Percentiles rank a stretch among this genome's conserved stretches.
Conservation (phyloP, 345 rosid genomes). For the Brassica juncea region DNA sequence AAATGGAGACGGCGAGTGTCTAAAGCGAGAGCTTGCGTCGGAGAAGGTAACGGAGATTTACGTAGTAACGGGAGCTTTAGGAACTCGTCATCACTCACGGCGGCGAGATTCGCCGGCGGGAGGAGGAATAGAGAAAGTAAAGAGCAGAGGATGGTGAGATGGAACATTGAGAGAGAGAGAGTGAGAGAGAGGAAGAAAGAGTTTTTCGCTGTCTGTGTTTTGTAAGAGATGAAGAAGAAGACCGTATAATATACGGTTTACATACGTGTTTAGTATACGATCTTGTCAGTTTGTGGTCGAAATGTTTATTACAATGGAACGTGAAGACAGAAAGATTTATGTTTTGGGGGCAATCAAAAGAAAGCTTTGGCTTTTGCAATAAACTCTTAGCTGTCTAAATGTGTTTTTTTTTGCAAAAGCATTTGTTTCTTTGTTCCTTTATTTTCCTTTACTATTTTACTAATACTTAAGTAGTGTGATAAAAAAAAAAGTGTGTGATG, state of each 20-base stretch:
- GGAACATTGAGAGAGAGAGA: constrained; percentile 6
- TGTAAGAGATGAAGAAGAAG: constrained; percentile 21
- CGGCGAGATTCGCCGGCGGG: constrained; percentile 33
- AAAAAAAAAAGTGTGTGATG: neutral
- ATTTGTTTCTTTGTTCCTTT: constrained; percentile 30
- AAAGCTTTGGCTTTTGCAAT: constrained; percentile 37
- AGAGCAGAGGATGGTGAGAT: neutral
- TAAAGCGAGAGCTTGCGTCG: constrained; percentile 43
- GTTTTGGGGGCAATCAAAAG: constrained; percentile 24
- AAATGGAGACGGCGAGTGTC: constrained; percentile 56
- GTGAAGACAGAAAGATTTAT: constrained; percentile 35
- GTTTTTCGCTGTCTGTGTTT: constrained; percentile 7
- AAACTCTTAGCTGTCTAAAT: constrained; percentile 40
- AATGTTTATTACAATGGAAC: constrained; percentile 27
- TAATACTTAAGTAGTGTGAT: neutral
- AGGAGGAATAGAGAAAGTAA: constrained; percentile 16
- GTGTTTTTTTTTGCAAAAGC: constrained; percentile 19
- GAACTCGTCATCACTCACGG: constrained; percentile 38
- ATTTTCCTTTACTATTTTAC: constrained; percentile 9
- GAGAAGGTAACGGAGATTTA: constrained; percentile 47
- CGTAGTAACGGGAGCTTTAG: constrained; percentile 72
- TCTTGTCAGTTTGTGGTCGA: constrained; percentile 35
- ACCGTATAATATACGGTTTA: constrained; percentile 32
- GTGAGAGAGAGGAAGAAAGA: constrained; percentile 4
- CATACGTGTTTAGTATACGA: neutral